phyloP scores from a whole-genome alignment of 352 stramenopile genomes.

The Peronospora destructor region DNA sequence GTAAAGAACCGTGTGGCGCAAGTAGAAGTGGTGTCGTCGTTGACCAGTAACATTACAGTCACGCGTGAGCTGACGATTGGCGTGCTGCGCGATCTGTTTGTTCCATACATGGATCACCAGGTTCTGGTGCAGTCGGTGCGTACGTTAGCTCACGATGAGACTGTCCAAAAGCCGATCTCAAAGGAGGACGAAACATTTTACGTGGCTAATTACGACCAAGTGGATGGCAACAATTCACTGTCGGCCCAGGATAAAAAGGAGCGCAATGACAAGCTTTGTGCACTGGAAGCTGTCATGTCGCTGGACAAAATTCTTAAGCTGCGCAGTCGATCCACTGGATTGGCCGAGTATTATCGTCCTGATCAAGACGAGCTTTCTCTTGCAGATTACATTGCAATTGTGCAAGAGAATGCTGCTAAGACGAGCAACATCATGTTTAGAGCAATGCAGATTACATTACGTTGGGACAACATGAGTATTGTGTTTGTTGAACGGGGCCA shows the following conservation, averaged over 20 bases:
- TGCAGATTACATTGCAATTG: slow-evolving; percentile 31
- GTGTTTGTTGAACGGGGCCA: slow-evolving; percentile 34
- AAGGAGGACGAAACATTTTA: slow-evolving; percentile 52
- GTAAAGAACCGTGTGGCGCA: slow-evolving; percentile 34
- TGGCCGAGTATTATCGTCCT: slow-evolving; percentile 39
- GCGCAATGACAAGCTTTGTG: slow-evolving; percentile 29
- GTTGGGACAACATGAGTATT: slow-evolving; percentile 50
- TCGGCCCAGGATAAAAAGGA: slow-evolving; percentile 40
- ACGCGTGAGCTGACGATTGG: slow-evolving; percentile 37
- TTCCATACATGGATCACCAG: slow-evolving; percentile 52
- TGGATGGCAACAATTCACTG: slow-evolving; percentile 37
- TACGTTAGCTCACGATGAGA: slow-evolving; percentile 37
- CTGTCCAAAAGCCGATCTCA: slow-evolving; percentile 30
- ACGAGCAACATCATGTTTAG: slow-evolving; percentile 50
- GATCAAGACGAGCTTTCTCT: slow-evolving; percentile 38
- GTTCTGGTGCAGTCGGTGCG: slow-evolving; percentile 46
- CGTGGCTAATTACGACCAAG: slow-evolving; percentile 38
- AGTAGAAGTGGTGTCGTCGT: slow-evolving; percentile 36
- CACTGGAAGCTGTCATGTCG: slow-evolving; percentile 38
- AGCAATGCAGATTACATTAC: slow-evolving; percentile 43
- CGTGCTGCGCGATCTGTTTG: slow-evolving; percentile 46
- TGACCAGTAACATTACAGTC: slow-evolving; percentile 37
- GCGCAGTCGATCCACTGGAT: slow-evolving; percentile 30
- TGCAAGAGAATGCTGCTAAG: slow-evolving; percentile 37
- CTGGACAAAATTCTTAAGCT: slow-evolving; percentile 46